These are phyloP conservation scores for Aspergillus ostianus DNA, from an alignment of 495 filamentous ascomycete species.

Conservation along the genomic window DNA sequence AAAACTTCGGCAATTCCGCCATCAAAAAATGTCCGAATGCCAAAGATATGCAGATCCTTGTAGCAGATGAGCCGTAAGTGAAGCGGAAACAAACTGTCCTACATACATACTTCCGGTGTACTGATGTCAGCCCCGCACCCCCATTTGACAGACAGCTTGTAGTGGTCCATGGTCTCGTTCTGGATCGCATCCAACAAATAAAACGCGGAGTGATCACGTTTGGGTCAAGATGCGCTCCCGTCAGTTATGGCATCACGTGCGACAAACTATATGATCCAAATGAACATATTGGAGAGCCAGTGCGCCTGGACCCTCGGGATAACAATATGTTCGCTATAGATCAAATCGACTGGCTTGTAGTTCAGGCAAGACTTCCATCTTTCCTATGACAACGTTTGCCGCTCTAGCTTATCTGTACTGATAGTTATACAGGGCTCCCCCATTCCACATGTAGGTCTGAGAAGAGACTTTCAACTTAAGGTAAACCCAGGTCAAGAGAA, in stretches of 20 bases:
- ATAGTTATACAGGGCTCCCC: slow-evolving; percentile 29
- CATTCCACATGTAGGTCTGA: slow-evolving; percentile 37
- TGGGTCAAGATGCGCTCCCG: slow-evolving; percentile 48
- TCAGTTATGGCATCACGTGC: slow-evolving; percentile 56
- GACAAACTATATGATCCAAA: slow-evolving; percentile 43
- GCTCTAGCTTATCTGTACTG: not conserved
- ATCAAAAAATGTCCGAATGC: slow-evolving; percentile 33
- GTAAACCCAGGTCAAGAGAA: slow-evolving; percentile 37
- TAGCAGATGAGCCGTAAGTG: slow-evolving; percentile 51
- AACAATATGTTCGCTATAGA: slow-evolving; percentile 45
- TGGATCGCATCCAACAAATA: slow-evolving; percentile 52
- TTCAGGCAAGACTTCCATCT: slow-evolving; percentile 34
- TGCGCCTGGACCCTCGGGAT: slow-evolving; percentile 44
- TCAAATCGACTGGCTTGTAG: slow-evolving; percentile 58
- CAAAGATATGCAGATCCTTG: slow-evolving; percentile 41
- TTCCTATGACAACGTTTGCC: not conserved
- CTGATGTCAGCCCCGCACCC: not conserved
- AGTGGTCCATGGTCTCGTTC: slow-evolving; percentile 54
- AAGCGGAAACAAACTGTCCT: not conserved
- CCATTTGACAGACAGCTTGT: slow-evolving; percentile 46
- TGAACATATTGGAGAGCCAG: slow-evolving; percentile 41
- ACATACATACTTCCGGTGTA: not conserved
- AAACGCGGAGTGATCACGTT: slow-evolving; percentile 42
- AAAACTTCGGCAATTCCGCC: slow-evolving; percentile 32
- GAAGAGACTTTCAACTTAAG: slow-evolving; percentile 45